Conservation (phyloP, 2,329 filamentous ascomycete genomes). For the Penicillium hordei region DNA sequence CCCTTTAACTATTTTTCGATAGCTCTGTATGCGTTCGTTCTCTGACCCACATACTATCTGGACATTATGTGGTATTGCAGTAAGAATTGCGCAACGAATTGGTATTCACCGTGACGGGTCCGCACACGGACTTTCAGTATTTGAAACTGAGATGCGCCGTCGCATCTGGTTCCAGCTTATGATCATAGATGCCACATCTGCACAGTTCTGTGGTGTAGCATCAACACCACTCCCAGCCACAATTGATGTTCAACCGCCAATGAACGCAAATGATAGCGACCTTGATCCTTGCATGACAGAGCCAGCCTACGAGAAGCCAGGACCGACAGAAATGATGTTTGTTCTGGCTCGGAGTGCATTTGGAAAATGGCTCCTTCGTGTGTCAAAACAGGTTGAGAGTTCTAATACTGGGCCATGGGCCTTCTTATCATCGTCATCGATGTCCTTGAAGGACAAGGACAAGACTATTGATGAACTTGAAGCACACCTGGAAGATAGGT, state of each 20-base stretch:
- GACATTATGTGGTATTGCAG: slow-evolving; percentile 51
- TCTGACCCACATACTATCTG: slow-evolving; percentile 52
- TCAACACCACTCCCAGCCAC: slow-evolving; percentile 11
- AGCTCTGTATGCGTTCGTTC: slow-evolving; percentile 38
- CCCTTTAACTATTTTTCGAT: background rate
- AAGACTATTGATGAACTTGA: slow-evolving; percentile 38
- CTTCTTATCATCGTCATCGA: slow-evolving; percentile 21
- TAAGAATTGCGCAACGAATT: slow-evolving; percentile 50
- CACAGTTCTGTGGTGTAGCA: slow-evolving; percentile 24
- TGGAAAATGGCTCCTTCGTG: slow-evolving; percentile 30
- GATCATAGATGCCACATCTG: slow-evolving; percentile 27
- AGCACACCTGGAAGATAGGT: slow-evolving; percentile 36
- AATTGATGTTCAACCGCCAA: slow-evolving; percentile 42
- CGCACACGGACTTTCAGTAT: slow-evolving; percentile 46
- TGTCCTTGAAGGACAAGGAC: slow-evolving; percentile 25
- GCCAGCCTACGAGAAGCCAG: slow-evolving; percentile 42
- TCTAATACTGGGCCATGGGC: slow-evolving; percentile 22
- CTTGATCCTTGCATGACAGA: slow-evolving; percentile 46
- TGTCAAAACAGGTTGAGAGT: slow-evolving; percentile 13
- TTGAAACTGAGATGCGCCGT: slow-evolving; percentile 46
- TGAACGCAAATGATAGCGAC: slow-evolving; percentile 41
- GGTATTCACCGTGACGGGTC: slow-evolving; percentile 52
- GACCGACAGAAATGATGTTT: slow-evolving; percentile 50
- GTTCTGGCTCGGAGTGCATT: slow-evolving; percentile 37
- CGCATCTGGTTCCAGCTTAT: slow-evolving; percentile 33